A percentile compares a stretch with the other conserved stretches of the same genome.
These are phyloP conservation scores for Torulaspora indica DNA, from an alignment of 805 yeast species.

Conservation along the genomic window DNA sequence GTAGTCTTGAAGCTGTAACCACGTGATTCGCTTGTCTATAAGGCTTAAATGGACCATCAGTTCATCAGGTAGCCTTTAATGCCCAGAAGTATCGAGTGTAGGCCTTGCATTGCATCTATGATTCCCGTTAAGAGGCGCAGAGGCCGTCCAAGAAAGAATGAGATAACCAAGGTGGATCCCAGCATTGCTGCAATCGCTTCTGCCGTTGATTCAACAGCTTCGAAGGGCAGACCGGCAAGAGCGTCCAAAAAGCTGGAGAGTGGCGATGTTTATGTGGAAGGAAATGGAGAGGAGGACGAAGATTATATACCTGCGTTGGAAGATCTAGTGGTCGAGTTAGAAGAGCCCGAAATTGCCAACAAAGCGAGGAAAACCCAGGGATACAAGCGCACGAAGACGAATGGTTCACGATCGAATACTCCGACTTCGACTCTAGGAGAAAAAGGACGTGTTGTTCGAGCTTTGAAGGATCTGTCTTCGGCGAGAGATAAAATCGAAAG, in stretches of 20 bases:
- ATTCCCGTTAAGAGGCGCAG: constrained; percentile 15
- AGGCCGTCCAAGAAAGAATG: constrained; percentile 21
- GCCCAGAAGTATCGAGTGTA: no score
- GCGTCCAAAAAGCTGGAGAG: constrained; percentile 7
- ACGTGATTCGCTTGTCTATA: background rate
- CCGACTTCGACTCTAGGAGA: constrained; percentile 20
- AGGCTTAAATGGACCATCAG: background rate
- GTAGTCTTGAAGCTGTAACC: background rate
- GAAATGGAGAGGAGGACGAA: constrained; percentile 14
- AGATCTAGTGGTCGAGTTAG: constrained; percentile 8
- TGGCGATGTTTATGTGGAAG: constrained; percentile 1
- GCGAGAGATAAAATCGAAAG: constrained; percentile 42
- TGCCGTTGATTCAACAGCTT: constrained; percentile 11
- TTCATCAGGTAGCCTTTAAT: background rate
- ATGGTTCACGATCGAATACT: constrained; percentile 6
- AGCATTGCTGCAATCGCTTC: constrained; percentile 8
- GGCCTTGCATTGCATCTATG: background rate
- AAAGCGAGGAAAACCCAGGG: constrained; percentile 11
- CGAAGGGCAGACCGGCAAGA: constrained; percentile 15
- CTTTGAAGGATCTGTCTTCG: constrained; percentile 35
- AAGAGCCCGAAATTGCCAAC: constrained; percentile 5
- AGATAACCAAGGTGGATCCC: background rate
- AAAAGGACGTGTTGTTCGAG: constrained; percentile 26
- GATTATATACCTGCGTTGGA: constrained; percentile 17
- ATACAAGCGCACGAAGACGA: constrained; percentile 4